These are phyloP conservation scores for Blepharisma undulans DNA, from an alignment of 169 alveolate species.

Conservation along the genomic window DNA sequence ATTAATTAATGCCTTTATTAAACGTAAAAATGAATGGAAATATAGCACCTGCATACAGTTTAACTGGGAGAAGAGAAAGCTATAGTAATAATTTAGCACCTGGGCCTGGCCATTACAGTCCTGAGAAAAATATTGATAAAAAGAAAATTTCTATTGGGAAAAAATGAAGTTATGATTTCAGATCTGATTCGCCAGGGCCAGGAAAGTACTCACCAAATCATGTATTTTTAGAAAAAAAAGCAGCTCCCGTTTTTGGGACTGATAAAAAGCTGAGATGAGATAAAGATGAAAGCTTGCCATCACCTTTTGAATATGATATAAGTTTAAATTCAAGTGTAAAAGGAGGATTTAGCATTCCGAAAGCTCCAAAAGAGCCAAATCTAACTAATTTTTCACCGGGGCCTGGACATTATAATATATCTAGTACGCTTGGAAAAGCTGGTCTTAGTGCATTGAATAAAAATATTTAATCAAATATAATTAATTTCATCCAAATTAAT, in stretches of 20 bases:
- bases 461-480: too few relatives aligned
- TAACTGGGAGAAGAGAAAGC: too few relatives aligned
- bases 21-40: too few relatives aligned
- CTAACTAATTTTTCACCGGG: not conserved
- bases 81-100: not conserved
- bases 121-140: not conserved
- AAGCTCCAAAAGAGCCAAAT: not conserved
- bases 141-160: not conserved
- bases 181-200: not conserved
- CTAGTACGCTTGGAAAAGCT: not conserved
- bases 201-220: not conserved
- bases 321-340: not conserved
- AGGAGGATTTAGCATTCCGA: not conserved
- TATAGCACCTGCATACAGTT: too few relatives aligned
- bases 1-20: too few relatives aligned
- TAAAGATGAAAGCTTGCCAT: not conserved
- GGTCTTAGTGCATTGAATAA: not conserved
- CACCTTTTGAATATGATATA: not conserved
- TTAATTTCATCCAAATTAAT: not conserved
- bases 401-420: not conserved
- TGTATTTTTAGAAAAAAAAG: not conserved
- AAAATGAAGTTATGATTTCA: not conserved
- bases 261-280: not conserved
- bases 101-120: not conserved
- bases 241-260: not conserved